Percentiles rank a stretch among this genome's conserved stretches.
Conservation (phyloP, 2,329 filamentous ascomycete genomes). For the Fusarium coffeatum region DNA sequence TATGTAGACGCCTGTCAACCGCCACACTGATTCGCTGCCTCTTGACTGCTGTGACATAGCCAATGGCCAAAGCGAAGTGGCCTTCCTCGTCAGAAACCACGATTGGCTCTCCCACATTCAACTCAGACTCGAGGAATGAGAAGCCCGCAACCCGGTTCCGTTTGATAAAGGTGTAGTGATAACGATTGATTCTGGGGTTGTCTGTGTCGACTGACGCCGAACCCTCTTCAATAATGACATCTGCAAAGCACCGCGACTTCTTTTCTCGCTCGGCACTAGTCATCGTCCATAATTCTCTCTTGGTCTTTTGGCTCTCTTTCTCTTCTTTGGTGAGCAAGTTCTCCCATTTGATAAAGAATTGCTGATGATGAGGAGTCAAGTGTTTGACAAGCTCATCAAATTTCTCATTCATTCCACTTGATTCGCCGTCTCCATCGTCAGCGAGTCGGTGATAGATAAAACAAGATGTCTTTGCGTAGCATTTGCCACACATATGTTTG, state of each 20-base stretch:
- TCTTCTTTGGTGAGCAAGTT: slow-evolving; percentile 93
- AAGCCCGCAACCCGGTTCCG: slow-evolving; percentile 70
- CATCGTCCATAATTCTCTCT: slow-evolving; percentile 96
- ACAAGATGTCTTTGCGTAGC: slow-evolving; percentile 90
- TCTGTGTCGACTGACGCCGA: slow-evolving; percentile 76
- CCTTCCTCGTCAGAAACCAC: slow-evolving; percentile 97
- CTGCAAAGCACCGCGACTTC: slow-evolving; percentile 88
- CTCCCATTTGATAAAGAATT: slow-evolving; percentile 97
- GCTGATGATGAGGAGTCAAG: slow-evolving; percentile 77
- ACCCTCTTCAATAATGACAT: slow-evolving; percentile 84
- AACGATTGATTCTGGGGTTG: slow-evolving; percentile 89
- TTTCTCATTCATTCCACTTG: slow-evolving; percentile 81
- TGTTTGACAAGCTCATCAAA: slow-evolving; percentile 86
- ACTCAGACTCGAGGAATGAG: slow-evolving; percentile 91
- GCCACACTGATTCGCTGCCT: slow-evolving; percentile 84
- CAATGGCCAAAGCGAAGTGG: slow-evolving; percentile 93
- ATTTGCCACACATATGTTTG: slow-evolving; percentile 83
- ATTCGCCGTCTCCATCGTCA: slow-evolving; percentile 84
- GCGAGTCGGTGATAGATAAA: slow-evolving; percentile 94
- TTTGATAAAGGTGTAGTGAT: slow-evolving; percentile 86
- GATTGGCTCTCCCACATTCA: slow-evolving; percentile 87
- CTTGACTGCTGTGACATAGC: slow-evolving; percentile 83
- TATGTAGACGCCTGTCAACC: slow-evolving; percentile 90
- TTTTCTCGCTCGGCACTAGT: slow-evolving; percentile 88
- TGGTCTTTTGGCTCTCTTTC: slow-evolving; percentile 85